Conservation (phyloP, 805 yeast species). For the Yarrowia keelungensis region DNA sequence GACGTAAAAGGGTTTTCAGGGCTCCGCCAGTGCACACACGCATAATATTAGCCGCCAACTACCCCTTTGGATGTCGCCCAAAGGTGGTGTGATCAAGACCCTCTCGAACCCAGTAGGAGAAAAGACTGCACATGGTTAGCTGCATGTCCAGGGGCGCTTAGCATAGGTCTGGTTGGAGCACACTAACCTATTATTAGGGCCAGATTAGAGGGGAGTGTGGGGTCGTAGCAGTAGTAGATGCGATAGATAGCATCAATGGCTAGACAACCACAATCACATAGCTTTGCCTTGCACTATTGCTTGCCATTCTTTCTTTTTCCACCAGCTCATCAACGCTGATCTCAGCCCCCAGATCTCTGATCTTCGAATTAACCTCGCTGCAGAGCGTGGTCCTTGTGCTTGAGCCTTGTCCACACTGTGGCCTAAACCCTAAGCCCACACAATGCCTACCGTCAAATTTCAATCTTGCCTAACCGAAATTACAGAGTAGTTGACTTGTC, state of each 20-base stretch:
- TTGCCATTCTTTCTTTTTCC: too few relatives aligned
- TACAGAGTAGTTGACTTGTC: conserved; percentile 10
- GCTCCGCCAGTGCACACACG: too few relatives aligned
- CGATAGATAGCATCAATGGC: too few relatives aligned
- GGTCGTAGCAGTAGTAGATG: too few relatives aligned
- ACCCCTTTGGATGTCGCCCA: background rate
- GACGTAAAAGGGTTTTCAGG: background rate
- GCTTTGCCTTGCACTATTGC: too few relatives aligned
- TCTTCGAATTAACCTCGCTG: conserved; percentile 21
- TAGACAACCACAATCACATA: too few relatives aligned
- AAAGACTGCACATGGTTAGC: conserved; percentile 31
- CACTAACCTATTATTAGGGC: conserved; percentile 6
- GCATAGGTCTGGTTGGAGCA: conserved; percentile 2
- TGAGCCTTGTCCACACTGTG: conserved; percentile 9
- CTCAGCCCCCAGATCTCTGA: conserved; percentile 24
- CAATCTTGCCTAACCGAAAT: conserved; percentile 25
- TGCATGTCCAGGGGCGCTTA: conserved; percentile 38
- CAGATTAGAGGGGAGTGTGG: background rate
- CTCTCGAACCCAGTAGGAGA: background rate
- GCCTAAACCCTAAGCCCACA: conserved; percentile 21
- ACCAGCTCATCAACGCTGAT: too few relatives aligned
- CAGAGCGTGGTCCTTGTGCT: conserved; percentile 16
- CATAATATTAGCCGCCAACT: background rate
- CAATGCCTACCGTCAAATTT: conserved; percentile 14
- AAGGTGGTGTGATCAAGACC: conserved; percentile 7